These are phyloP conservation scores for Exophiala dermatitidis DNA, from an alignment of 2,329 filamentous ascomycete genomes.

Conservation along the genomic window DNA sequence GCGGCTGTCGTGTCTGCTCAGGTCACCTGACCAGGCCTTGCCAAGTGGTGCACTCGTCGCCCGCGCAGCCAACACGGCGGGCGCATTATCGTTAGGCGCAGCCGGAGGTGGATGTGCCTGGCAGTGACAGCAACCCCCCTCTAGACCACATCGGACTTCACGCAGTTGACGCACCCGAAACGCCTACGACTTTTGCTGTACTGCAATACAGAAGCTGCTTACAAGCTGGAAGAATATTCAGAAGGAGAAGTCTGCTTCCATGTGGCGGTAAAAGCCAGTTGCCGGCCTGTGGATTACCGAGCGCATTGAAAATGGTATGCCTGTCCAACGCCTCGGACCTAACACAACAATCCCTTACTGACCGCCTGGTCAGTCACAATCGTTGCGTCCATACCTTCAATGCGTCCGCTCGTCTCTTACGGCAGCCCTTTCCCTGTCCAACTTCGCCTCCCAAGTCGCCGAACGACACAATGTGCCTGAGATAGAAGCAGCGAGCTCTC, in stretches of 20 bases:
- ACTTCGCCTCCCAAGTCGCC: slow-evolving; percentile 94
- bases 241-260: slow-evolving; percentile 1
- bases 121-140: not conserved
- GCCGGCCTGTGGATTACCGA: not conserved
- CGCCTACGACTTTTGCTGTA: not conserved
- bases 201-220: not conserved
- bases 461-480: slow-evolving; percentile 98
- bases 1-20: not conserved
- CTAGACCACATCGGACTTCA: not conserved
- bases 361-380: slow-evolving; percentile 65
- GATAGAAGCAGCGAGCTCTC: slow-evolving; percentile 85
- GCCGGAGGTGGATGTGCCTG: not conserved
- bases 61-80: no score
- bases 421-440: slow-evolving; percentile 84
- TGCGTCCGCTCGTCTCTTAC: slow-evolving; percentile 92
- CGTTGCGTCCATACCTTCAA: slow-evolving; percentile 89
- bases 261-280: slow-evolving; percentile 8
- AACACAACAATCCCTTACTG: slow-evolving; percentile 25
- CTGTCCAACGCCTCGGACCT: not conserved
- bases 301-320: slow-evolving; percentile 22
- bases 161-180: not conserved
- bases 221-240: not conserved
- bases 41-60: no score
- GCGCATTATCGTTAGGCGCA: not conserved
- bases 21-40: no score